A percentile compares a stretch with the other conserved stretches of the same genome.
Conservation (phyloP, 2,329 filamentous ascomycete species). For the Ophiostoma quercus region DNA sequence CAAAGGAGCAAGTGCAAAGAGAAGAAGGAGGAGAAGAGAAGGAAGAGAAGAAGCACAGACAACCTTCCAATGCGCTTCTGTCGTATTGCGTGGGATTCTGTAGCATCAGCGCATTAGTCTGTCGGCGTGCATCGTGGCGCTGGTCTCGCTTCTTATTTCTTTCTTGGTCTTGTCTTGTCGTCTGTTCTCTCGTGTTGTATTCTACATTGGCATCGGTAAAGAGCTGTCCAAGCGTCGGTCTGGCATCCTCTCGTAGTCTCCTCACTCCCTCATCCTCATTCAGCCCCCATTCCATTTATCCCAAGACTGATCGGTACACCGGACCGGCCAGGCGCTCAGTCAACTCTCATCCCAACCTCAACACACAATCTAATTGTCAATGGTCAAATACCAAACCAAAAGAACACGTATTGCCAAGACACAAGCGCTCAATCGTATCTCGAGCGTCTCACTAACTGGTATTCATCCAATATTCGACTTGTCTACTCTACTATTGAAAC, state of each 20-base stretch:
- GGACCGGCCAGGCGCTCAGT: background rate
- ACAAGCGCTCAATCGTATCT: background rate
- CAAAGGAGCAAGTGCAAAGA: background rate
- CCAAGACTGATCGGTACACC: background rate
- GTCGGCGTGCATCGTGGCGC: background rate
- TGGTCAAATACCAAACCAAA: background rate
- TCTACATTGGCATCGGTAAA: too few relatives aligned
- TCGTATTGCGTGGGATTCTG: background rate
- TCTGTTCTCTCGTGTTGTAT: too few relatives aligned
- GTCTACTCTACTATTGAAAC: background rate
- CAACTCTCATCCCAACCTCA: too few relatives aligned
- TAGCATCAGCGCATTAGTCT: background rate
- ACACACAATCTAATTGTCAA: background rate
- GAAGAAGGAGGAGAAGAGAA: background rate
- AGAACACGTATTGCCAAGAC: conserved; percentile 1
- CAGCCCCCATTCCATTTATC: background rate
- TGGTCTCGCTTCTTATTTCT: background rate
- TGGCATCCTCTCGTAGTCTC: too few relatives aligned
- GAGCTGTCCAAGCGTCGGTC: background rate
- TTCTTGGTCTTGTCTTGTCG: background rate
- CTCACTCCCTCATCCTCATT: too few relatives aligned
- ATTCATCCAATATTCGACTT: background rate
- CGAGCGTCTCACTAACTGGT: background rate
- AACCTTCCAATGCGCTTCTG: background rate
- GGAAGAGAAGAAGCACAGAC: background rate